phyloP scores from a whole-genome alignment of 176 grass and related monocot species.

The Carex myosuroides region DNA sequence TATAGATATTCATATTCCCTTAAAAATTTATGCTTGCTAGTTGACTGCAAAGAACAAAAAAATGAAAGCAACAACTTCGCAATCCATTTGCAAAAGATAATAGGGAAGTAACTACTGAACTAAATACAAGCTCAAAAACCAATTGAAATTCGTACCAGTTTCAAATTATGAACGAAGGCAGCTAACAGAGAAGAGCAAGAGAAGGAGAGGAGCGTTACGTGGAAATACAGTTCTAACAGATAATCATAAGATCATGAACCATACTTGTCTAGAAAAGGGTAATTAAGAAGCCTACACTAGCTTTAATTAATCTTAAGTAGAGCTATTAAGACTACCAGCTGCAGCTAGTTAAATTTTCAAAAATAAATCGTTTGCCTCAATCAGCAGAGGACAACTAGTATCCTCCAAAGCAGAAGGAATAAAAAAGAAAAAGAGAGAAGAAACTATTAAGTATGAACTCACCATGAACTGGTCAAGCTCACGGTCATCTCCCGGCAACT shows the following conservation, averaged over 20 bases:
- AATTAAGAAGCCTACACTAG: not conserved
- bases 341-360: not conserved
- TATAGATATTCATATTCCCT: not conserved
- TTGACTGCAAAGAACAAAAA: not conserved
- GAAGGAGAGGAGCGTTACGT: not conserved
- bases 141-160: not conserved
- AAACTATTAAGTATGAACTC: not conserved
- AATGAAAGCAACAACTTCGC: not conserved
- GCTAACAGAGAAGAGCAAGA: not conserved
- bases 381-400: not conserved
- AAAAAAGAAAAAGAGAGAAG: not conserved
- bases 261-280: not conserved
- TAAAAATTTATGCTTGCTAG: not conserved
- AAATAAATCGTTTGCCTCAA: constrained; percentile 8
- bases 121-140: not conserved
- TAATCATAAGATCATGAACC: not conserved
- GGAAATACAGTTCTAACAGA: not conserved
- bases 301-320: not conserved
- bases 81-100: not conserved
- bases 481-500: constrained; percentile 33
- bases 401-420: not conserved
- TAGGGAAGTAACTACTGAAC: not conserved
- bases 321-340: not conserved
- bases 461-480: constrained; percentile 76
- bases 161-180: not conserved